Percentiles rank a stretch among this genome's conserved stretches.
Evolutionary conservation across 768 basidiomycete genomes (phyloP).

Genomic region (Rhodotorula babjevae): DNA sequence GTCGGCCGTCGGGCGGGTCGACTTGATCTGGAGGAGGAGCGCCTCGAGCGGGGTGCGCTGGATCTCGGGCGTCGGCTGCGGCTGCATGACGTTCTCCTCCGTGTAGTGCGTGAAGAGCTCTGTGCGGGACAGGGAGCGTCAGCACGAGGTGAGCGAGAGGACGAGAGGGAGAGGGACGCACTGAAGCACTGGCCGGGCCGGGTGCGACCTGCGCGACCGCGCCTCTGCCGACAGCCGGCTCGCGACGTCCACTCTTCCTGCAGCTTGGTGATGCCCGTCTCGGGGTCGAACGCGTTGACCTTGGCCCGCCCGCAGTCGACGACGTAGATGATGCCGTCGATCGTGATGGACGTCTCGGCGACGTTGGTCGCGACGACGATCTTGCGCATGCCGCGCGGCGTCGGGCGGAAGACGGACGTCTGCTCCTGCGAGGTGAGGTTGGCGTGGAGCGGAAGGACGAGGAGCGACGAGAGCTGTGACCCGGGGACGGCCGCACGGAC

Average conservation of each 20-base stretch:
- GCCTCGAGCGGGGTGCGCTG: slow-evolving; percentile 78
- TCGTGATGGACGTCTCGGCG: slow-evolving; percentile 64
- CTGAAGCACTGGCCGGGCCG: slow-evolving; percentile 74
- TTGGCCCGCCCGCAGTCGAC: slow-evolving; percentile 85
- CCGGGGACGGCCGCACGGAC: slow-evolving; percentile 36
- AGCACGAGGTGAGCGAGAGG: too few species aligned
- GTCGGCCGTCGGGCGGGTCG: slow-evolving; percentile 68
- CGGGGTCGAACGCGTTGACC: slow-evolving; percentile 77
- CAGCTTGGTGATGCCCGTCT: slow-evolving; percentile 67
- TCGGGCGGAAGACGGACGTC: slow-evolving; percentile 63
- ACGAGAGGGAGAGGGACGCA: not conserved
- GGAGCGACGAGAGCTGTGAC: slow-evolving; percentile 39
- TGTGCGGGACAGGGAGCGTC: not conserved
- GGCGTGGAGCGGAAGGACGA: slow-evolving; percentile 70
- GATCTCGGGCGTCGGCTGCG: slow-evolving; percentile 81
- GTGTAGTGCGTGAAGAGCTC: slow-evolving; percentile 71
- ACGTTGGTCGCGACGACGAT: slow-evolving; percentile 87
- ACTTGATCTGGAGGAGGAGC: slow-evolving; percentile 74
- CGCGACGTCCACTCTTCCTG: slow-evolving; percentile 71
- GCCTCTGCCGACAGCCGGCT: slow-evolving; percentile 74
- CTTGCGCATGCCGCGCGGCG: slow-evolving; percentile 61
- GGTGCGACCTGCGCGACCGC: slow-evolving; percentile 86
- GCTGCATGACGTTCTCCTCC: slow-evolving; percentile 60
- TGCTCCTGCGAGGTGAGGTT: slow-evolving; percentile 83
- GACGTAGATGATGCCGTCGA: slow-evolving; percentile 90